Base-by-base conservation (phyloP, 164 flowering plant species). In the Nymphaea colorata region DNA sequence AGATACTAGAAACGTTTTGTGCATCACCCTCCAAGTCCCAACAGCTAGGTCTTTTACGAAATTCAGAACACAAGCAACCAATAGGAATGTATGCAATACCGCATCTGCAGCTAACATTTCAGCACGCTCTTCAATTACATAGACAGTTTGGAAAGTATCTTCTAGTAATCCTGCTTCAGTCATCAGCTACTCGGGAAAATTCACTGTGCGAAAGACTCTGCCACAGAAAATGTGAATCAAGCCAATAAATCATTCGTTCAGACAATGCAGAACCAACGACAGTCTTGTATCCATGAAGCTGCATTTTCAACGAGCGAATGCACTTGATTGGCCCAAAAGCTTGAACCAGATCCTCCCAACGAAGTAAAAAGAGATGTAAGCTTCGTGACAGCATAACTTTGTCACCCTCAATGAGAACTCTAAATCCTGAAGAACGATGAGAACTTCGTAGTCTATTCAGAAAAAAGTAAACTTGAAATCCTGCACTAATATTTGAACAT, bases 181-280 rank as follows among this genome's bases (percentile, higher is more conserved):
- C 74, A 59, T 5, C 53, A 45, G 53, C 10, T 45, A 5, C 53
- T 0, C 1, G 5, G 7, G 53, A 45, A 45, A 45, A 45, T 1
- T 45, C 36, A 25, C 36, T 25, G 36, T 25, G 36, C 36, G 53
- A 45, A 45, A 45, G 53, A 5, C 7, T 45, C 2, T 45, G 53
- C 10, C 7, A 5, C 53, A 45, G 10, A 45, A 5, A 10, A 10
- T 10, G 36, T 61, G 67, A 84, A 8, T 80, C 69, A 42, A 86
- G 79, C 25, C 76, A 79, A 76, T 83, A 89, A 42, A 86, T 81
- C 86, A 92, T 85, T 60, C 82, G 81, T 66, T 83, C 75, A 1
- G 89, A 82, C 6, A 90, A 80, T 73, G 79, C 83, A n/a, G 67
- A 43, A 11, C 98, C 98, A 51, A 90, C 96, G 8, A 72, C 87